These are phyloP conservation scores for Cladochytrium replicatum DNA, from an alignment of 192 early-diverging fungal species.

Conservation along the genomic window DNA sequence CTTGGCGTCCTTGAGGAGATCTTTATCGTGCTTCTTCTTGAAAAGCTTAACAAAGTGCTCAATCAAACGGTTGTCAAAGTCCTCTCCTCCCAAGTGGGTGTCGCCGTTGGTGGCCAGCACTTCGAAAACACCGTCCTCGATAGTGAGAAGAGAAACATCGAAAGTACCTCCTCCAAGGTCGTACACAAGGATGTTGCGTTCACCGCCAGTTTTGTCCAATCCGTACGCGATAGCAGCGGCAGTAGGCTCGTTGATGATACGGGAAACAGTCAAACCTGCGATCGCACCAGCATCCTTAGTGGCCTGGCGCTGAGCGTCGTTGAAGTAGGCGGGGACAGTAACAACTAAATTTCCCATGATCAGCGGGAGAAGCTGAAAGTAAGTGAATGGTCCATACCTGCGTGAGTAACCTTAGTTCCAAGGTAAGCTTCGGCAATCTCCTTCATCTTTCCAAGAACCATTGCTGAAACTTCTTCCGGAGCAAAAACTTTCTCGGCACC, in stretches of 20 bases:
- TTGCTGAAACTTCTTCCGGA: slow-evolving; percentile 95
- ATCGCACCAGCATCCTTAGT: slow-evolving; percentile 85
- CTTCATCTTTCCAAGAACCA: slow-evolving; percentile 94
- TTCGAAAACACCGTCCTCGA: slow-evolving; percentile 94
- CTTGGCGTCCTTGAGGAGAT: slow-evolving; percentile 73
- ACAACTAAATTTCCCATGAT: slow-evolving; percentile 63
- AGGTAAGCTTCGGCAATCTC: slow-evolving; percentile 84
- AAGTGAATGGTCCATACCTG: slow-evolving; percentile 20
- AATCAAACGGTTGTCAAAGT: slow-evolving; percentile 94
- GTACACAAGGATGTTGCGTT: slow-evolving; percentile 89
- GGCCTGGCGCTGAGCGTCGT: slow-evolving; percentile 91
- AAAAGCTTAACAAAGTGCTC: slow-evolving; percentile 86
- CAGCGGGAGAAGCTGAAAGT: slow-evolving; percentile 3
- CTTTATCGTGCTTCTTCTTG: slow-evolving; percentile 85
- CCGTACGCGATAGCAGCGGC: slow-evolving; percentile 95
- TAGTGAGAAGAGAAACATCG: slow-evolving; percentile 93
- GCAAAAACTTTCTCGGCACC: slow-evolving; percentile 75
- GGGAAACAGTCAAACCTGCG: slow-evolving; percentile 70
- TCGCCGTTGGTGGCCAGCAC: slow-evolving; percentile 93
- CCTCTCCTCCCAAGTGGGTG: slow-evolving; percentile 96
- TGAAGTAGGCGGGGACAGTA: slow-evolving; percentile 97
- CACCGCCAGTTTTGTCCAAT: slow-evolving; percentile 80
- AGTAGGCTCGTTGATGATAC: slow-evolving; percentile 91
- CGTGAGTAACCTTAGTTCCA: slow-evolving; percentile 77
- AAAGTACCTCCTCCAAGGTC: slow-evolving; percentile 96